phyloP scores from a whole-genome alignment of 2,329 filamentous ascomycete genomes.

The Cryphonectria naterciae region DNA sequence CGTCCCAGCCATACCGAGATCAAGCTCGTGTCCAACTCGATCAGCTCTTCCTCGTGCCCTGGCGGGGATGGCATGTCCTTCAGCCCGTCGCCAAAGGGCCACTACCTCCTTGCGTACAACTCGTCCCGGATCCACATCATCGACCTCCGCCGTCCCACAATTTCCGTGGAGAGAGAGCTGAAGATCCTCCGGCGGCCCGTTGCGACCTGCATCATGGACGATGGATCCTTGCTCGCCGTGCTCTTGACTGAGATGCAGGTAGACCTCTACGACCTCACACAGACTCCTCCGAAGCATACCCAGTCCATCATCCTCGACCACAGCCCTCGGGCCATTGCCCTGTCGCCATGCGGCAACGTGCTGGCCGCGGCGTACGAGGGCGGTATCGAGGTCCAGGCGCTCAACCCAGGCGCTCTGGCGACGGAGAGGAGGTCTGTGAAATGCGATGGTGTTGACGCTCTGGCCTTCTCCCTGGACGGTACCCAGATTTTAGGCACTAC shows the following conservation, averaged over 20 bases:
- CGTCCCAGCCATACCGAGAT: slow-evolving; percentile 72
- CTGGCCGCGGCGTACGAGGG: slow-evolving; percentile 84
- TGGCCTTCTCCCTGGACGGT: slow-evolving; percentile 78
- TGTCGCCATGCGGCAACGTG: slow-evolving; percentile 81
- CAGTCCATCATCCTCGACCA: slow-evolving; percentile 79
- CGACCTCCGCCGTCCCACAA: slow-evolving; percentile 62
- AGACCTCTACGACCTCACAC: slow-evolving; percentile 77
- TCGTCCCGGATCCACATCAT: slow-evolving; percentile 84
- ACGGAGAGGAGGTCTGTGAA: slow-evolving; percentile 77
- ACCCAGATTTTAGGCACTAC: slow-evolving; percentile 80
- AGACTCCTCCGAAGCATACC: slow-evolving; percentile 68
- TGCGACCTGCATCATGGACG: slow-evolving; percentile 77
- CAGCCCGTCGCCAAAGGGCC: slow-evolving; percentile 74
- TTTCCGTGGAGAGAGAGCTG: slow-evolving; percentile 74
- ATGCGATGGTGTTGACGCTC: slow-evolving; percentile 73
- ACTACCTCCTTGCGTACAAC: slow-evolving; percentile 78
- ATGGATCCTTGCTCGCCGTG: slow-evolving; percentile 76
- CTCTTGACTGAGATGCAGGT: slow-evolving; percentile 82
- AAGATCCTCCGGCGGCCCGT: slow-evolving; percentile 78
- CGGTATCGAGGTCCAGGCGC: slow-evolving; percentile 84
- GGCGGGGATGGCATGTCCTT: slow-evolving; percentile 87
- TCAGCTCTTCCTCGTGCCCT: slow-evolving; percentile 81
- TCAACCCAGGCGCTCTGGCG: slow-evolving; percentile 64
- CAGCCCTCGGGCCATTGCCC: slow-evolving; percentile 74
- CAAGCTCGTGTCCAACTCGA: slow-evolving; percentile 81